phyloP scores from a whole-genome alignment of 331 rosid genomes.

The Prunus yedoensis region DNA sequence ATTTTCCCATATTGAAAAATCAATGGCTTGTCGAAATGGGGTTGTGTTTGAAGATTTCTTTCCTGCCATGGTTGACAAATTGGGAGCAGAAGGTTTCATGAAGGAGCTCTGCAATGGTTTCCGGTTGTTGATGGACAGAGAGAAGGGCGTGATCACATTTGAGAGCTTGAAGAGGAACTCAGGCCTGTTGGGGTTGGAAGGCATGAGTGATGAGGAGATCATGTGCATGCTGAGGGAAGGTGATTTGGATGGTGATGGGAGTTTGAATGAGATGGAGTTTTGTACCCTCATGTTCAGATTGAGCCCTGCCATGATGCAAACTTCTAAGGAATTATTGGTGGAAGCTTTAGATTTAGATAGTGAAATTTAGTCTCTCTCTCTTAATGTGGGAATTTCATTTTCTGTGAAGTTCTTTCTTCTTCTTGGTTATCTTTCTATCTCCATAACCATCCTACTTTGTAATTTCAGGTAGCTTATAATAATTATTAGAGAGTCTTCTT shows the following conservation, averaged over 20 bases:
- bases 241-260: constrained; percentile 76
- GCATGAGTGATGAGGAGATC: constrained; percentile 69
- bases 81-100: constrained; percentile 81
- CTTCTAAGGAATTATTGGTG: constrained; percentile 43
- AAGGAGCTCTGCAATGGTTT: constrained; percentile 81
- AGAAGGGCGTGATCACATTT: constrained; percentile 63
- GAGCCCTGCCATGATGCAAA: constrained; percentile 81
- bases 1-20: too few species aligned
- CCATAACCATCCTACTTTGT: background rate
- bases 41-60: constrained; percentile 67
- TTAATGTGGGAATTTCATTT: background rate
- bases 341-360: constrained; percentile 39
- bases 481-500: too few species aligned
- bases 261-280: constrained; percentile 74
- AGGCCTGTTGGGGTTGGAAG: constrained; percentile 66
- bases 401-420: background rate
- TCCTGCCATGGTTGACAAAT: constrained; percentile 77
- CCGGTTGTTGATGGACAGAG: constrained; percentile 60
- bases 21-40: constrained; percentile 41
- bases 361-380: background rate
- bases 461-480: constrained; percentile 3
- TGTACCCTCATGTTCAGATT: constrained; percentile 83
- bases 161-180: constrained; percentile 81
- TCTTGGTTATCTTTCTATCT: background rate
- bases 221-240: constrained; percentile 79